phyloP scores from a whole-genome alignment of 73 alveolate genomes.

The Paramecium biaurelia region DNA sequence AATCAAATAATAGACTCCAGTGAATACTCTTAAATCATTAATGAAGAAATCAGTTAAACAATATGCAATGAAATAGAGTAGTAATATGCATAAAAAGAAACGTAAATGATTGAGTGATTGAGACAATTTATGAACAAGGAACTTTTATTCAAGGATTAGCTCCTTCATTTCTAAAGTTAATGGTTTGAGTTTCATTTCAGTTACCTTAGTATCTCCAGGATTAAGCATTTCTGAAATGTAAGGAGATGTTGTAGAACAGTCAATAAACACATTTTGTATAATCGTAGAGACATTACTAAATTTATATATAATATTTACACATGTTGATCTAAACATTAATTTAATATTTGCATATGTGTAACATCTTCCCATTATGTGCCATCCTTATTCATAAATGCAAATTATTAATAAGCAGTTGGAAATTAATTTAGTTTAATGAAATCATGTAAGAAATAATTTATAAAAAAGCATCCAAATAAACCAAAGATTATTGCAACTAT shows the following conservation, averaged over 20 bases:
- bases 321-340: neutral
- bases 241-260: neutral
- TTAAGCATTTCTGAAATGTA: conserved; percentile 53
- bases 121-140: neutral
- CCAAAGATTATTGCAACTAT: conserved; percentile 9
- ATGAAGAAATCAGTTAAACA: conserved; percentile 31
- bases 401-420: conserved; percentile 33
- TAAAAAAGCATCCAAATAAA: neutral
- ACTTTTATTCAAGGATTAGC: conserved; percentile 20
- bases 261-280: neutral
- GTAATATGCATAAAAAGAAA: neutral
- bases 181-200: conserved; percentile 54
- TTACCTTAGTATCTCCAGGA: conserved; percentile 59
- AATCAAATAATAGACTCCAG: conserved; percentile 17
- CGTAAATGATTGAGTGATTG: neutral
- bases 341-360: neutral
- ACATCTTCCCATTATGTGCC: neutral
- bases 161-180: conserved; percentile 47
- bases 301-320: neutral
- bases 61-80: conserved; percentile 12
- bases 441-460: neutral
- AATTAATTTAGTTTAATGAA: neutral
- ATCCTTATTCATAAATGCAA: neutral
- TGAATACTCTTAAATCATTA: neutral
- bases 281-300: conserved; percentile 14